Base-by-base conservation (phyloP, 371 early-diverging fungal species). In the Circinella umbellata region DNA sequence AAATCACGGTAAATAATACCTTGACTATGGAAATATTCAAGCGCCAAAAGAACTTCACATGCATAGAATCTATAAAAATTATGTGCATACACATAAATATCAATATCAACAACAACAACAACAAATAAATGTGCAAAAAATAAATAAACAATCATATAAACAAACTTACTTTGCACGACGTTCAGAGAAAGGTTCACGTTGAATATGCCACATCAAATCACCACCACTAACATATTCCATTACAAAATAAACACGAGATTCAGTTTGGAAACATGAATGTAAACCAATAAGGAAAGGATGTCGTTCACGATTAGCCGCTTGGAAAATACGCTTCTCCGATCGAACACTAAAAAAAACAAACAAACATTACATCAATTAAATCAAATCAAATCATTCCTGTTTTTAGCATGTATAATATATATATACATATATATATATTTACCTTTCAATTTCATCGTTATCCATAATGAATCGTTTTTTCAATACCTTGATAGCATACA, bases 181-280 rank as follows among this genome's bases (percentile, higher is more conserved):
- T 80, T 96, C 95, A 39, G 93, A 88, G 72, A 96, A 96, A 69
- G 91, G 91, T 70, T 92, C 90, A 66, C 92, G 90, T 76, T 92
- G 96, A 64, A 96, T 98, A 80, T 96, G 97, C 87, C 93, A 94
- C 98, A 99, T 98, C 79, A 99, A 82, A 84, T 99, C 99, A 69
- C 99, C 99, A 70, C 99, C 99, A 39, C 90, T 88, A 14, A 99
- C 94, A 84, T 98, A 99, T 75, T 99, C 99, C 98, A 99, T 98
- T 11, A 99, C 98, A 81, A 99, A 96, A 86, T 96, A 98, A 37
- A 99, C 87, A 51, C 98, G 89, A 27, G 93, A 92, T 62, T 95
- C 92, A 3, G 97, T 94, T 80, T 98, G 98, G 88, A 99, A 98
- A 78, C 94, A 94, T 35, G 96, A 95, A 77, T 99, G 96, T 70